Evolutionary conservation across 768 basidiomycete species (phyloP).

Genomic region (Rubroboletus satanas): DNA sequence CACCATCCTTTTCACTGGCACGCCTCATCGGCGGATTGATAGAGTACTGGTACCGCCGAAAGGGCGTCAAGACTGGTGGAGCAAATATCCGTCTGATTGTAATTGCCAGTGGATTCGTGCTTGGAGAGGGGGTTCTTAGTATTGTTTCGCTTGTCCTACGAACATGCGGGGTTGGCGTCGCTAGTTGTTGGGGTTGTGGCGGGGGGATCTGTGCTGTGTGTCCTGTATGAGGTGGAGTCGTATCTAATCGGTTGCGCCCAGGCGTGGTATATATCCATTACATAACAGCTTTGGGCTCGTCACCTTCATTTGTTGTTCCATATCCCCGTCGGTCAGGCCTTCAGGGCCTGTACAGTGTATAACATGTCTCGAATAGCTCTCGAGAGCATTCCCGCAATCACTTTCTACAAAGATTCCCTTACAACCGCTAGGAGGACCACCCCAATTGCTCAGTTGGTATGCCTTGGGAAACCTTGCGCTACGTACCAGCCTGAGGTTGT

Average conservation of each 20-base stretch:
- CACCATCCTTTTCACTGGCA: constrained; percentile 91
- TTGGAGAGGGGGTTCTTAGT: constrained; percentile 91
- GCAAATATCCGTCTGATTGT: constrained; percentile 76
- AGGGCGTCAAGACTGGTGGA: constrained; percentile 43
- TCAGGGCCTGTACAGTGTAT: neutral
- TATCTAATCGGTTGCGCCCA: neutral
- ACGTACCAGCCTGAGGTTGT: constrained; percentile 81
- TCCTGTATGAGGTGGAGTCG: constrained; percentile 32
- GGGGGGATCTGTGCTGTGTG: constrained; percentile 73
- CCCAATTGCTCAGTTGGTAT: constrained; percentile 75
- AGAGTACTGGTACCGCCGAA: constrained; percentile 65
- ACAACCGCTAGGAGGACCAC: constrained; percentile 63
- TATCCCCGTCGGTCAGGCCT: neutral
- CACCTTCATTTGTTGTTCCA: neutral
- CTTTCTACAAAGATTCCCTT: constrained; percentile 66
- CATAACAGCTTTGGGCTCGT: neutral
- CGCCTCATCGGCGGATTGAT: constrained; percentile 83
- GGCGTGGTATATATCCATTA: constrained; percentile 3
- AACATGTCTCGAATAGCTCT: constrained; percentile 70
- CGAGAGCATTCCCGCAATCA: constrained; percentile 67
- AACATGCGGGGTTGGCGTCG: constrained; percentile 67
- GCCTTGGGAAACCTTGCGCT: constrained; percentile 74
- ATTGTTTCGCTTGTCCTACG: constrained; percentile 72
- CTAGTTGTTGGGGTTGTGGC: constrained; percentile 85
- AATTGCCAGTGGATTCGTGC: constrained; percentile 90